Evolutionary conservation across 2,329 filamentous ascomycete species (phyloP), one percentile per base, ranked within the genome.

Genomic region (Eutypa lata): DNA sequence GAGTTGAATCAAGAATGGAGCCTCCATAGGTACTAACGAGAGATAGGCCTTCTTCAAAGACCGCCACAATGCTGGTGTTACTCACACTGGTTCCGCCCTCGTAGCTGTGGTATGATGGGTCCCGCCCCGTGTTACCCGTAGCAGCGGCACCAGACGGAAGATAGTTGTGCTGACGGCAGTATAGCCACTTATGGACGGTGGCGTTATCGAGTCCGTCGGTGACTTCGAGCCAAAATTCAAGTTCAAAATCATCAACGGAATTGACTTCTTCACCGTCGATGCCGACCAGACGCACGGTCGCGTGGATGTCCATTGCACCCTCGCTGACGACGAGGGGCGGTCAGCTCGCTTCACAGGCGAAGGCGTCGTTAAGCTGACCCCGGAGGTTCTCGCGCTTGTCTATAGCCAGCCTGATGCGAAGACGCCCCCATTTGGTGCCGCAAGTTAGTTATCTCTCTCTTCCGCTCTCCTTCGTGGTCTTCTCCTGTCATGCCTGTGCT

Each of bases 191-290:
- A 22, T 48, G 7, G 8, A 22, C 37, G 21, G 33, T 14, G 50
- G 50, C 18, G 49, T 45, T 7, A 22, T 56, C 45, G 51, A 53
- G 46, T 53, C 51, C 26, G 49, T 56, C 35, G 54, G 52, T 49
- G 46, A 49, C 47, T 56, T 56, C 53, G 54, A 56, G 46, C 54
- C 54, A 37, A 56, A 52, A 51, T 35, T 53, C 45, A 50, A 54
- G 44, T 47, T 56, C 40, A 38, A 24, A n/a, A 35, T 56, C 46
- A 54, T 26, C 54, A 56, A 46, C 54, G 51, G 44, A 7, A 35
- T 21, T 16, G 54, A 56, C 33, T 53, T 22, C 24, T 56, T 56
- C 51, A n/a, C 21, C 19, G 47, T 56, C 40, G 54, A 56, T 45
- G 46, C 44, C 8, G 54, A 54, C 52, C 46, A 48, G 14, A 18